A percentile compares a stretch with the other conserved stretches of the same genome.
Evolutionary conservation across 306 rosid species (phyloP).

Genomic region (Cajanus cajan): DNA sequence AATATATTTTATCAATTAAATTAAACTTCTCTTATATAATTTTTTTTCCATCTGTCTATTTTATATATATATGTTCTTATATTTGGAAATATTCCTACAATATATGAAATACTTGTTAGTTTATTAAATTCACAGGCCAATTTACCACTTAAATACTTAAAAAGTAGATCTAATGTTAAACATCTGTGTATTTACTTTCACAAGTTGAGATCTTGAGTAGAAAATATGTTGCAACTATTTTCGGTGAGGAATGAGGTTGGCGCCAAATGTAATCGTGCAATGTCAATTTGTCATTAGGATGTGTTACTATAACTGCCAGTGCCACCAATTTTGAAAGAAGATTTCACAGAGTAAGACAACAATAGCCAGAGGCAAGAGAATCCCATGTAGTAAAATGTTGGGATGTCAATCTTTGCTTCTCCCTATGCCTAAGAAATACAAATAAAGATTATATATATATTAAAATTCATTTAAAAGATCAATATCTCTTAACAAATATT

Average conservation of each 20-base stretch:
- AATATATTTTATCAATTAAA: too few species aligned
- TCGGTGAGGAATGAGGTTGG: neutral
- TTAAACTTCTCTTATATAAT: neutral
- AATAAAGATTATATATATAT: too few species aligned
- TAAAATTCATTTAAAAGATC: too few species aligned
- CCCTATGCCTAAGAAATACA: too few species aligned
- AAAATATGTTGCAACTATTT: neutral
- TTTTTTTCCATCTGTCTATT: neutral
- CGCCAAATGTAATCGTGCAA: neutral
- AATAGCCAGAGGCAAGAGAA: constrained; percentile 34
- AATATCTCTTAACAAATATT: too few species aligned
- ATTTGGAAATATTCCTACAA: neutral
- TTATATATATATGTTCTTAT: too few species aligned
- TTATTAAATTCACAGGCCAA: neutral
- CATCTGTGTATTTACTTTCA: neutral
- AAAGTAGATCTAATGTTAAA: neutral
- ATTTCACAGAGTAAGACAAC: constrained; percentile 23
- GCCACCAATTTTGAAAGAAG: constrained; percentile 13
- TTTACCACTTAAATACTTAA: neutral
- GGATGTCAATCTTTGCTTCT: constrained; percentile 22
- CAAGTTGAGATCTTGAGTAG: neutral
- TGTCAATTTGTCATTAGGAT: neutral
- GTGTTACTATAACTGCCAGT: constrained; percentile 3
- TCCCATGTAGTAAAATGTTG: constrained; percentile 28
- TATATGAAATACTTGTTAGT: neutral